Evolutionary conservation across 2,329 filamentous ascomycete species (phyloP).

Genomic region (Cercospora citrullina): DNA sequence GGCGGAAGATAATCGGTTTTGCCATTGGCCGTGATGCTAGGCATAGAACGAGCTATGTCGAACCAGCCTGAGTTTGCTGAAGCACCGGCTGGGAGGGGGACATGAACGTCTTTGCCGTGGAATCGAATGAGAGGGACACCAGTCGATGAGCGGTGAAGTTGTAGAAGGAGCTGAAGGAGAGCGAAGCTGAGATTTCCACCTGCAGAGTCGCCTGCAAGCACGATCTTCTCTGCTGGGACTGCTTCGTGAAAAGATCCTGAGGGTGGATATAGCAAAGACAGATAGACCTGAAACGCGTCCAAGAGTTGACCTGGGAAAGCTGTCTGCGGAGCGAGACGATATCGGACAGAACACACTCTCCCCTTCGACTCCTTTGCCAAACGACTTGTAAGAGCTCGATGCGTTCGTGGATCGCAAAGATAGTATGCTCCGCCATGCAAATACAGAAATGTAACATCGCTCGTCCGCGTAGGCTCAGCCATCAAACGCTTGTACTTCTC

Average conservation of each 20-base stretch:
- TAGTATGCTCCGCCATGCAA: slow-evolving; percentile 76
- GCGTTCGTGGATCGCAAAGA: slow-evolving; percentile 68
- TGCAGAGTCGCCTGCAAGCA: slow-evolving; percentile 73
- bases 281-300: slow-evolving; percentile 71
- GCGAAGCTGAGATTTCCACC: slow-evolving; percentile 70
- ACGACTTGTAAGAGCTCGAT: slow-evolving; percentile 59
- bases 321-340: slow-evolving; percentile 71
- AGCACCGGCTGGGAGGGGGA: slow-evolving; percentile 68
- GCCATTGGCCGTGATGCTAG: slow-evolving; percentile 54
- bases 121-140: slow-evolving; percentile 55
- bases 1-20: slow-evolving; percentile 65
- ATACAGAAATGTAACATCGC: slow-evolving; percentile 66
- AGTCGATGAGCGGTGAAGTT: slow-evolving; percentile 55
- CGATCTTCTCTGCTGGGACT: slow-evolving; percentile 64
- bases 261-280: slow-evolving; percentile 71
- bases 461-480: slow-evolving; percentile 59
- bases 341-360: slow-evolving; percentile 69
- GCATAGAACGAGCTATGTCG: slow-evolving; percentile 66
- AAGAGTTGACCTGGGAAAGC: slow-evolving; percentile 74
- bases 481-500: slow-evolving; percentile 67
- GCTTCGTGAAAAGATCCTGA: slow-evolving; percentile 65
- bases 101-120: slow-evolving; percentile 57
- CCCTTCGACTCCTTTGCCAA: slow-evolving; percentile 68
- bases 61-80: slow-evolving; percentile 68
- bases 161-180: slow-evolving; percentile 67